Evolutionary conservation across 768 basidiomycete species (phyloP).

Genomic region (Suillus occidentalis): DNA sequence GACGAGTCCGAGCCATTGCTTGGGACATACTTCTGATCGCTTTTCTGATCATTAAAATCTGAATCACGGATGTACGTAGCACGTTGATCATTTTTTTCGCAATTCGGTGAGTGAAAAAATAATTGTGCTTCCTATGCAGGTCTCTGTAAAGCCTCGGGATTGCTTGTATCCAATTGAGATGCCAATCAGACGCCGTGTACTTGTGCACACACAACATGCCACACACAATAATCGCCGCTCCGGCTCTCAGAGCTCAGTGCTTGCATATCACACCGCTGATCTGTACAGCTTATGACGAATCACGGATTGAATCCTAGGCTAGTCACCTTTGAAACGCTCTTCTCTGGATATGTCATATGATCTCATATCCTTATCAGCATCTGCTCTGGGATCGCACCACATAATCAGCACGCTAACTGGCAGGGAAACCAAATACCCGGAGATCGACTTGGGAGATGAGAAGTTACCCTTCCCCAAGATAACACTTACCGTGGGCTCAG

Average conservation of each 20-base stretch:
- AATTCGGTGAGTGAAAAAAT: not conserved
- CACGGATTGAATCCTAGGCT: not conserved
- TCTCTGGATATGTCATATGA: no score
- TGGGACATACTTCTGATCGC: not conserved
- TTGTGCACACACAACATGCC: not conserved
- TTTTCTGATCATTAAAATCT: not conserved
- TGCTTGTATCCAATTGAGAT: not conserved
- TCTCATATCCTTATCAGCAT: no score
- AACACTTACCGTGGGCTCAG: no score
- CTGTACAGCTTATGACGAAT: not conserved
- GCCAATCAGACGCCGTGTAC: not conserved
- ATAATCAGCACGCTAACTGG: not conserved
- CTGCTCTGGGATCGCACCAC: no score
- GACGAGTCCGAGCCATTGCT: no score
- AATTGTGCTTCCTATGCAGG: not conserved
- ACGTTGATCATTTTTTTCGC: not conserved
- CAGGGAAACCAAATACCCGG: not conserved
- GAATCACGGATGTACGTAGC: not conserved
- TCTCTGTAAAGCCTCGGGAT: not conserved
- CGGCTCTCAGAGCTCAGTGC: not conserved
- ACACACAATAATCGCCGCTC: not conserved
- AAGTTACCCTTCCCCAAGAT: no score
- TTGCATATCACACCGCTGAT: not conserved
- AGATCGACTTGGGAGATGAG: no score
- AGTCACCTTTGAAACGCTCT: not conserved